Evolutionary conservation across 768 basidiomycete species (phyloP), one percentile per base, ranked within the genome.

Genomic region (Agrocybe pediades): DNA sequence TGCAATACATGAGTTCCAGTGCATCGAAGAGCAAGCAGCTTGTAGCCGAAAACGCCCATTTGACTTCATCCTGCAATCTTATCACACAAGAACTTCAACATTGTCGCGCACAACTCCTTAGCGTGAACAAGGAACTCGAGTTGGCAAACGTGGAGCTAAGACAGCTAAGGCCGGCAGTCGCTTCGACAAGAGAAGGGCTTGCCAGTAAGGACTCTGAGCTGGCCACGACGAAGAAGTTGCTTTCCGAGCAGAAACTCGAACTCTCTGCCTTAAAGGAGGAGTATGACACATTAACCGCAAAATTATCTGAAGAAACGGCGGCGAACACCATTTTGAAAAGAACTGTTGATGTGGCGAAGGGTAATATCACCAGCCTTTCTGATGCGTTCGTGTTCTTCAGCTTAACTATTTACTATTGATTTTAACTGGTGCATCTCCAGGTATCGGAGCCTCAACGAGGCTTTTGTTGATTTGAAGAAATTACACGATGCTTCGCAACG

Each of bases 401-500:
- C 30, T 6, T 53, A n/a, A n/a, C 25, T 45, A 23, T 46, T 24
- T 41, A 26, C 46, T 52, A 41, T 30, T n/a, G 9, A 24, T 17
- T 16, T 23, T 27, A 16, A 29, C 9, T 41, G n/a, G 1, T 48
- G 6, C 27, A n/a, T n/a, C 27, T 19, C 11, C 11, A 67, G 64
- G 6, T 54, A 61, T 44, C 6, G 56, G 9, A 46, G 47, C n/a
- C 17, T 64, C 3, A 52, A 49, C 6, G 54, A 46, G 3, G 33
- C 46, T 7, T 57, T 63, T 23, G 55, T 46, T 20, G 61, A 62
- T 11, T 48, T 68, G 17, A 63, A 60, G 50, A 58, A 58, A 23
- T 48, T 53, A 4, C 53, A 62, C 24, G 60, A 55, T 19, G 33
- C 46, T 3, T 49, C 56, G 7, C 55, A 57, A 26, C 41, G 33